Evolutionary conservation across 306 rosid genomes (phyloP).

Genomic region (Astragalus glycyphyllos): DNA sequence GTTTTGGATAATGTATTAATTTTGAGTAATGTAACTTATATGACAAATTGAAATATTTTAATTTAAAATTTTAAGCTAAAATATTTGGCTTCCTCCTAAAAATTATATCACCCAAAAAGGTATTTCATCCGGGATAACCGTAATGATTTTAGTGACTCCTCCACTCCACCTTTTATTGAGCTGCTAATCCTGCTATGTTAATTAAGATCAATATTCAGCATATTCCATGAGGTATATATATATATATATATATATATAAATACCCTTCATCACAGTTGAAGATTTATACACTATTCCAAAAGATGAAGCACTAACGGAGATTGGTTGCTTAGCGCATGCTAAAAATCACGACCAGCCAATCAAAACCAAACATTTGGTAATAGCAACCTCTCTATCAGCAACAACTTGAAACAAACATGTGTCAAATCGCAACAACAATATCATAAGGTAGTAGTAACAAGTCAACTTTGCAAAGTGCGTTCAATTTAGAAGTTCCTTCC

Average conservation of each 20-base stretch:
- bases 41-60: too few species aligned
- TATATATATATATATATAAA: background rate
- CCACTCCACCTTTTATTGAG: too few species aligned
- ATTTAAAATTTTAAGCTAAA: too few species aligned
- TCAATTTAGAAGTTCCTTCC: constrained; percentile 16
- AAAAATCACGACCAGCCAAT: constrained; percentile 46
- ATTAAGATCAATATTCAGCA: constrained; percentile 8
- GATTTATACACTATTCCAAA: constrained; percentile 20
- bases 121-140: too few species aligned
- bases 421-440: constrained; percentile 51
- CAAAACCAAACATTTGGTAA: constrained; percentile 37
- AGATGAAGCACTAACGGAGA: constrained; percentile 31
- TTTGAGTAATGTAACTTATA: too few species aligned
- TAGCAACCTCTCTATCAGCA: constrained; percentile 30
- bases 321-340: constrained; percentile 42
- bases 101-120: too few species aligned
- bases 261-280: constrained; percentile 26
- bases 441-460: constrained; percentile 12
- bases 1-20: too few species aligned
- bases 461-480: constrained; percentile 50
- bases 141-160: too few species aligned
- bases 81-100: too few species aligned
- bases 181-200: constrained; percentile 23
- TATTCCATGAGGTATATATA: background rate
- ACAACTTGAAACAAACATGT: constrained; percentile 23